These are phyloP conservation scores for Populus hybrid DNA, from an alignment of 441 rosid genomes.

Conservation along the genomic window DNA sequence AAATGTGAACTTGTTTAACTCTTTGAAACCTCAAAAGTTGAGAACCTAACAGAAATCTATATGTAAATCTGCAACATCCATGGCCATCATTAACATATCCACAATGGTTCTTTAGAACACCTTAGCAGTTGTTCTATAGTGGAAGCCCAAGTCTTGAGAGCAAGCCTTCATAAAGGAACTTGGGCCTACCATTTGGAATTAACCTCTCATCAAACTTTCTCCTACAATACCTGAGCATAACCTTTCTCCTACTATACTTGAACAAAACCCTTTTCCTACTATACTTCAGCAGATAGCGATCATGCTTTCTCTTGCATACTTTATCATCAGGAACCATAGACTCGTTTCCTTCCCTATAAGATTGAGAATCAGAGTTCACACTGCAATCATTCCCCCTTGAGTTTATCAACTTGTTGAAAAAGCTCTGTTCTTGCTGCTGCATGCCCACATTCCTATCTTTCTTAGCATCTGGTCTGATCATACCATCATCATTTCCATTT, in stretches of 20 bases:
- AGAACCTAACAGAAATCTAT: neutral
- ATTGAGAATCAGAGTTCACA: constrained; percentile 22
- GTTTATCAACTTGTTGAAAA: constrained; percentile 26
- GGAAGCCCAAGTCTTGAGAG: constrained; percentile 6
- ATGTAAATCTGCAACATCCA: neutral
- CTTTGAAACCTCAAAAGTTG: neutral
- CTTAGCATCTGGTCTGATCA: constrained; percentile 7
- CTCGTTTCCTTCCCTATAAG: constrained; percentile 18
- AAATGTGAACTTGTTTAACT: neutral
- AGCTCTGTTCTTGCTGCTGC: constrained; percentile 29
- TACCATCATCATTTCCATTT: neutral
- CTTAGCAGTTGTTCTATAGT: constrained; percentile 15
- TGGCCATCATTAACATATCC: neutral
- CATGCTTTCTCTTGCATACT: constrained; percentile 18
- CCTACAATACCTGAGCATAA: constrained; percentile 1
- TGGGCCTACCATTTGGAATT: constrained; percentile 10
- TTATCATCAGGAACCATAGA: constrained; percentile 12
- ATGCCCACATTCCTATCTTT: constrained; percentile 6
- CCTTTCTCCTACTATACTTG: constrained; percentile 25
- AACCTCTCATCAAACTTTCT: constrained; percentile 16
- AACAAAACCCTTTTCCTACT: constrained; percentile 27
- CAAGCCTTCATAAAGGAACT: constrained; percentile 19
- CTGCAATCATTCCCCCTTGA: constrained; percentile 21
- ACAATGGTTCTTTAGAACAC: constrained; percentile 14
- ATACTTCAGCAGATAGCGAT: constrained; percentile 38